Evolutionary conservation across 257 asterid species (phyloP).

Genomic region (Solanum virginianum): DNA sequence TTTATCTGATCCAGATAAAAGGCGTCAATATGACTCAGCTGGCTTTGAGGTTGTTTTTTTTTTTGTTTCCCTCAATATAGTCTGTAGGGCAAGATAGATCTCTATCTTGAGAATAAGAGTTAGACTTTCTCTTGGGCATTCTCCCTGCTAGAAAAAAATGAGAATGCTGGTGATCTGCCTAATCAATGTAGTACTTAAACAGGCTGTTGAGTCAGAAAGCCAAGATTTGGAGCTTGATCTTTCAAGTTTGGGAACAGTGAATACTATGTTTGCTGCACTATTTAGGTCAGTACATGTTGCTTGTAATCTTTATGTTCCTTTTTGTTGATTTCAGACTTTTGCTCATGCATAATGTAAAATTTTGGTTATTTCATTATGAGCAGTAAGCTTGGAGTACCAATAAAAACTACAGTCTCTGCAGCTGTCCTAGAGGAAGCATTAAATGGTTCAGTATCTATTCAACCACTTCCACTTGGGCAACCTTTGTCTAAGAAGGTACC

Average conservation of each 20-base stretch:
- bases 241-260: slow-evolving; percentile 93
- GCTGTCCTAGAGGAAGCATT: slow-evolving; percentile 94
- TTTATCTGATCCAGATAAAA: slow-evolving; percentile 84
- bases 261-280: slow-evolving; percentile 94
- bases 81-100: background rate
- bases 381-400: slow-evolving; percentile 97
- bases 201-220: slow-evolving; percentile 93
- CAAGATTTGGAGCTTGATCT: slow-evolving; percentile 96
- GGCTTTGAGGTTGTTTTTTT: slow-evolving; percentile 67
- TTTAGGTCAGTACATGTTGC: slow-evolving; percentile 51
- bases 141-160: background rate
- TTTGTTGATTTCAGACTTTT: background rate
- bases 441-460: slow-evolving; percentile 59
- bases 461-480: slow-evolving; percentile 64
- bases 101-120: background rate
- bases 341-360: background rate
- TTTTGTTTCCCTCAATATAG: background rate
- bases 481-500: slow-evolving; percentile 74
- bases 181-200: background rate
- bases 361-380: slow-evolving; percentile 5
- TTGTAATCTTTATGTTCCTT: background rate
- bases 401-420: slow-evolving; percentile 91
- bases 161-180: background rate
- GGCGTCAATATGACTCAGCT: slow-evolving; percentile 77
- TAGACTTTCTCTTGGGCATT: background rate